phyloP scores from a whole-genome alignment of 257 asterid genomes.

The Solanum lycopersicoides region DNA sequence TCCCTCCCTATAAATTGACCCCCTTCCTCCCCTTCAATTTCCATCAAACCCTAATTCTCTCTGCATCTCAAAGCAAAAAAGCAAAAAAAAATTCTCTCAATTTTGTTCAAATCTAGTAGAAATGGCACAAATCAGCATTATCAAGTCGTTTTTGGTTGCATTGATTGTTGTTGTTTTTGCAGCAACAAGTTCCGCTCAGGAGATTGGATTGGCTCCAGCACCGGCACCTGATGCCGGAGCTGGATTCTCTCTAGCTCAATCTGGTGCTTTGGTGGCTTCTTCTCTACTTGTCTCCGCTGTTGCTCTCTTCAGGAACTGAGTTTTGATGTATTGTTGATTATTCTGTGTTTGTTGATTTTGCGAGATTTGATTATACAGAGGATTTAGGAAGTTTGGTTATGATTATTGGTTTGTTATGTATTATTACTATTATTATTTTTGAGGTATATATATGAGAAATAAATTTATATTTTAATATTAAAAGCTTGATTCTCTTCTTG shows the following conservation, averaged over 20 bases:
- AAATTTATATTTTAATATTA: neutral
- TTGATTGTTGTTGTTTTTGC: neutral
- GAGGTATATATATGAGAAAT: neutral
- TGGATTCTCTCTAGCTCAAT: conserved; percentile 11
- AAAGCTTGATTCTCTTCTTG: neutral
- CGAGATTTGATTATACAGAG: neutral
- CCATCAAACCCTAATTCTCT: neutral
- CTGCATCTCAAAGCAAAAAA: neutral
- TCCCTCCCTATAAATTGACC: neutral
- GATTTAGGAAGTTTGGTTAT: neutral
- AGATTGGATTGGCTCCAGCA: neutral
- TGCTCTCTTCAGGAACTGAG: conserved; percentile 19
- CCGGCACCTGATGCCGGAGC: conserved; percentile 26
- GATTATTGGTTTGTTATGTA: neutral
- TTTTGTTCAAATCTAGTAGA: neutral
- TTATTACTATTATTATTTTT: neutral
- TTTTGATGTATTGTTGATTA: neutral
- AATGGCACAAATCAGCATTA: conserved; percentile 17
- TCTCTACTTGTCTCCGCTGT: conserved; percentile 8
- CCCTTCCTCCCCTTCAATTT: fast-evolving
- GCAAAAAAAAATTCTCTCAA: neutral
- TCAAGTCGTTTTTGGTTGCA: conserved; percentile 4
- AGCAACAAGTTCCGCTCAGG: conserved; percentile 8
- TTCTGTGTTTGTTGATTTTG: neutral
- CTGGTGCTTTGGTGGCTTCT: conserved; percentile 8